Base-by-base conservation (phyloP, 2,329 filamentous ascomycete species). In the Claviceps sp. region DNA sequence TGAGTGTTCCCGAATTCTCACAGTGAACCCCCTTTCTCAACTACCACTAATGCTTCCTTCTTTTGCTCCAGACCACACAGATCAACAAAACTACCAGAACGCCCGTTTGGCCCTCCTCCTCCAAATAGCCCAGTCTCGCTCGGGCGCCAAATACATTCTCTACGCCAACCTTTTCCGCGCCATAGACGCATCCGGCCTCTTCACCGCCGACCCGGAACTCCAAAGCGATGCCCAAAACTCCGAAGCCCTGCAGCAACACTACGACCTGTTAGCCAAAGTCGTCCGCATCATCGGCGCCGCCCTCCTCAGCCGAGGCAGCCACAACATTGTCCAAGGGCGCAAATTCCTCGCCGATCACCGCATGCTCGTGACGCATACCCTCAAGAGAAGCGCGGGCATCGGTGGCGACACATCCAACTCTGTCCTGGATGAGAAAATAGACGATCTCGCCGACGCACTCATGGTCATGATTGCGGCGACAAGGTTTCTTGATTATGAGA, bases 191-290 rank as follows among this genome's bases (percentile, higher is more conserved):
- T 95, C 89, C 1, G 81, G 82, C n/a, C 76, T 97, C 22, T 98
- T 97, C 65, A 75, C 82, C 8, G 86, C 86, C 13, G 93, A 98
- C 65, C 93, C 93, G 0, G 93, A 98, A 66, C 81, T 98, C 51
- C 89, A 94, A 55, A 81, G 90, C 68, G 81, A 87, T 58, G 78
- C 84, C 52, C 76, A 82, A 51, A 84, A 88, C 59, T 72, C 79
- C 3, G 74, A 77, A 53, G 85, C 88, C 3, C 75, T 95, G 20
- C 79, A 82, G 57, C 84, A 84, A 62, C 94, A 94, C 69, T 97
- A 95, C 67, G 78, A 82, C 47, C 76, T 98, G 6, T 80, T 98
- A 16, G 80, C 88, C 40, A 81, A 85, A 52, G 78, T 95, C 8
- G 76, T 93, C 40, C 82, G 89, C 50, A 83, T 98, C 54, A 78